Percentiles rank a stretch among this genome's conserved stretches.
Conservation (phyloP, 768 basidiomycete species). For the Rhodotorula kratochvilovae region DNA sequence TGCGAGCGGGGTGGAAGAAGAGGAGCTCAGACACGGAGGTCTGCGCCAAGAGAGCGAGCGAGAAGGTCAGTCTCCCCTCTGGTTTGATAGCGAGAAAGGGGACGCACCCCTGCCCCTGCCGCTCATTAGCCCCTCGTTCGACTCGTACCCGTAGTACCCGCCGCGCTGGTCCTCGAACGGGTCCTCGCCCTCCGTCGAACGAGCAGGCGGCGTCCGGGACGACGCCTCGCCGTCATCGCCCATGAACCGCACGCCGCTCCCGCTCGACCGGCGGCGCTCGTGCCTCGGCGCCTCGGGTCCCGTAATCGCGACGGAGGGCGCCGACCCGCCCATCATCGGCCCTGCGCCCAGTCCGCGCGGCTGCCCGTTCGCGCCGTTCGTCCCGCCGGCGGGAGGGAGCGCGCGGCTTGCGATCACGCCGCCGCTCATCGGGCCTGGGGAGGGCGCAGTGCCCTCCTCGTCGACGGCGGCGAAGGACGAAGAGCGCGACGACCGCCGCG, state of each 20-base stretch:
- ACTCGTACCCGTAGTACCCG: slow-evolving; percentile 23
- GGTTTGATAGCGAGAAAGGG: too few relatives aligned
- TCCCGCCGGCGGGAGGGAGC: background rate
- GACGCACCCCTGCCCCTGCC: background rate
- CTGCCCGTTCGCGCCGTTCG: too few relatives aligned
- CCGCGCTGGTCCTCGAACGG: slow-evolving; percentile 24
- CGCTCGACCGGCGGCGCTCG: background rate
- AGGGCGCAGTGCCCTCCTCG: background rate
- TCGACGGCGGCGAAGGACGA: slow-evolving; percentile 6
- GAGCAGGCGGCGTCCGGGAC: background rate
- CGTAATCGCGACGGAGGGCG: background rate
- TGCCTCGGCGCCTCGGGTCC: background rate
- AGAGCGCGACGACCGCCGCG: slow-evolving; percentile 5
- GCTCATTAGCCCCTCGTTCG: background rate
- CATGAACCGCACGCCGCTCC: background rate
- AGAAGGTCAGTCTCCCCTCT: too few relatives aligned
- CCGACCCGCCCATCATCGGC: slow-evolving; percentile 24
- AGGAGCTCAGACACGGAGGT: background rate
- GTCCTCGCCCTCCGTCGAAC: background rate
- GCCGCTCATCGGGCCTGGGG: slow-evolving; percentile 10
- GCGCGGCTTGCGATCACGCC: slow-evolving; percentile 18
- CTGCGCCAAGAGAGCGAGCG: background rate
- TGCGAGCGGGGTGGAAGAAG: background rate
- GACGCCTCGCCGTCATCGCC: background rate
- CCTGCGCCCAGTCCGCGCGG: background rate